Evolutionary conservation across 164 flowering plant genomes (phyloP).

Genomic region (Pachysandra terminalis): DNA sequence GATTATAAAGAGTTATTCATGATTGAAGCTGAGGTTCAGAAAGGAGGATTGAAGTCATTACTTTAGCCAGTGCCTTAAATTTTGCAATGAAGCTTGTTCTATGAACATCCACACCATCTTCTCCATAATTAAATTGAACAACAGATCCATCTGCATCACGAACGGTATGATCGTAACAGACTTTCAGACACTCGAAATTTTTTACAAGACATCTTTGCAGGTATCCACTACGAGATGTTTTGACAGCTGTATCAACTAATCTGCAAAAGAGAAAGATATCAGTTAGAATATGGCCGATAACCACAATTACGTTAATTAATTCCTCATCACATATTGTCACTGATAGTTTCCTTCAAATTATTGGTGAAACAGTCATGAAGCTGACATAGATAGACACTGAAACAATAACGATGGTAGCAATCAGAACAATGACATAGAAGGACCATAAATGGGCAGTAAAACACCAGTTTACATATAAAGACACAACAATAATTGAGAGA

Average conservation of each 20-base stretch:
- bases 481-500: neutral
- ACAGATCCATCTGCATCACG: constrained; percentile 97
- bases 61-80: constrained; percentile 56
- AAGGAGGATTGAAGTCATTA: constrained; percentile 28
- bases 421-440: no score
- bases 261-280: constrained; percentile 30
- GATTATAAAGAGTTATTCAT: neutral
- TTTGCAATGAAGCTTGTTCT: constrained; percentile 61
- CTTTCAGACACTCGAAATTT: constrained; percentile 80
- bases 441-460: neutral
- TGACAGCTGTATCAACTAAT: constrained; percentile 96
- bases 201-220: constrained; percentile 90
- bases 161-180: constrained; percentile 85
- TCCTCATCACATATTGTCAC: neutral
- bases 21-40: no score
- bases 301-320: neutral
- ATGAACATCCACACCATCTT: constrained; percentile 96
- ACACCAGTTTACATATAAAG: neutral
- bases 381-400: no score
- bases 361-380: neutral
- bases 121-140: constrained; percentile 85
- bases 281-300: neutral
- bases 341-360: neutral
- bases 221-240: constrained; percentile 99
- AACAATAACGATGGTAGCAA: no score